phyloP scores from a whole-genome alignment of 2,329 filamentous ascomycete genomes.

The Exophiala xenobiotica region DNA sequence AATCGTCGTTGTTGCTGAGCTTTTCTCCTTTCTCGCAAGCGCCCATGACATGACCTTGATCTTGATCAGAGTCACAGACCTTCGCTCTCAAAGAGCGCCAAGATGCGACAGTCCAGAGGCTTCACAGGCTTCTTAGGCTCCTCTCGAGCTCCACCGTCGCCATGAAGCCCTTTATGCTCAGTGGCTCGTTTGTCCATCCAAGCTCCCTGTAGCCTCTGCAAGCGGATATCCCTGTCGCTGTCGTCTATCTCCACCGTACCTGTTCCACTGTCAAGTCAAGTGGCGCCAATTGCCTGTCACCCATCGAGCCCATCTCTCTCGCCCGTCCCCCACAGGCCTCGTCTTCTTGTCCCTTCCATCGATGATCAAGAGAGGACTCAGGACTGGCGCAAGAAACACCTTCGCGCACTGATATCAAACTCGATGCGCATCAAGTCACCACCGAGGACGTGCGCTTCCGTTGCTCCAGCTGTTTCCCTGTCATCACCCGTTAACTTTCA shows the following conservation, averaged over 20 bases:
- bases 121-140: background rate
- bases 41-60: slow-evolving; percentile 2
- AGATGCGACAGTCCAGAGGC: background rate
- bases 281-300: background rate
- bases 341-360: background rate
- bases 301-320: background rate
- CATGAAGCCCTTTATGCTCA: slow-evolving; percentile 1
- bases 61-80: slow-evolving; percentile 5
- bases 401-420: slow-evolving; percentile 9
- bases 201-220: background rate
- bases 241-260: background rate
- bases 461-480: slow-evolving; percentile 25
- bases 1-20: too few species aligned
- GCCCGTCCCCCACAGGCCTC: background rate
- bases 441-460: slow-evolving; percentile 13
- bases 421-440: background rate
- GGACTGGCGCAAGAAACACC: background rate
- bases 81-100: background rate
- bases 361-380: background rate
- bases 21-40: slow-evolving; percentile 7
- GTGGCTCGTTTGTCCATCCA: slow-evolving; percentile 2
- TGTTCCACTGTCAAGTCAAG: background rate
- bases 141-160: background rate
- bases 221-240: background rate
- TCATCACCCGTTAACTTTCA: slow-evolving; percentile 15